Conservation (phyloP, 257 asterid genomes). For the Nicotiana attenuata region DNA sequence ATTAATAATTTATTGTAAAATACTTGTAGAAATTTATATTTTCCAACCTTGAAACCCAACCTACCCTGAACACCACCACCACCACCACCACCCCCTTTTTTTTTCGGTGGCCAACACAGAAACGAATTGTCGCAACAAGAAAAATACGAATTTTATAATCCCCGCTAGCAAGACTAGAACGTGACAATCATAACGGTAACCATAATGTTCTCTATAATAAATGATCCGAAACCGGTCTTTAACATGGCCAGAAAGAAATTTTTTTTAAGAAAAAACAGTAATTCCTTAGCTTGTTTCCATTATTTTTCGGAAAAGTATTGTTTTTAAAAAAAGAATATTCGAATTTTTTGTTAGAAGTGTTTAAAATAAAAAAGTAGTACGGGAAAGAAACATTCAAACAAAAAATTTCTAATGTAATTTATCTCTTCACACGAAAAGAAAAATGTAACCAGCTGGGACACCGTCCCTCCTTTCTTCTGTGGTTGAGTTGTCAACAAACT, state of each 20-base stretch:
- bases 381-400: not conserved
- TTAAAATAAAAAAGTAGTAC: not conserved
- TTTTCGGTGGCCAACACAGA: not conserved
- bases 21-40: not conserved
- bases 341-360: not conserved
- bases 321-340: no score
- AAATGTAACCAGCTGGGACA: not conserved
- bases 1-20: not conserved
- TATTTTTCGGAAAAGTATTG: not conserved
- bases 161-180: constrained; percentile 5
- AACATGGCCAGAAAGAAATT: no score
- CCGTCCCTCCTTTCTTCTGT: not conserved
- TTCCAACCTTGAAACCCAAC: not conserved
- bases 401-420: no score
- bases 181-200: constrained; percentile 35
- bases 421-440: constrained; percentile 12
- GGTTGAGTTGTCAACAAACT: not conserved
- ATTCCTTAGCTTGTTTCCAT: not conserved
- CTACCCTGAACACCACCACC: not conserved
- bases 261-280: no score
- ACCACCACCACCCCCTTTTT: no score
- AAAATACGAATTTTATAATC: not conserved
- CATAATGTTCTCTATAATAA: not conserved
- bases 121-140: not conserved
- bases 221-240: no score